Evolutionary conservation across 208 protist species (phyloP), one percentile per base, ranked within the genome.

Genomic region (Acanthamoeba lenticulata): DNA sequence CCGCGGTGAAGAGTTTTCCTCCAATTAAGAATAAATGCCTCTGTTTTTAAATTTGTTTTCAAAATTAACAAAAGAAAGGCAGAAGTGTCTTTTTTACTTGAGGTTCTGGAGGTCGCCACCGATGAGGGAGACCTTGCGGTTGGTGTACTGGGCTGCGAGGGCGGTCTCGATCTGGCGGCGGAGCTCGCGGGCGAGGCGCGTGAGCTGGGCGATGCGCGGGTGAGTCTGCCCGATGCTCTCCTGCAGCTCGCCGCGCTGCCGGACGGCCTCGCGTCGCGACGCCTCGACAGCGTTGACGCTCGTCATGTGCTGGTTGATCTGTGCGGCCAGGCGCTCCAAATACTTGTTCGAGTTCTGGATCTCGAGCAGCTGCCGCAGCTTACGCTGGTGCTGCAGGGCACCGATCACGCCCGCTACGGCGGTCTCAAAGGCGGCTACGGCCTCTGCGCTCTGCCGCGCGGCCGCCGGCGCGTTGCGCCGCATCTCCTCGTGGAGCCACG

Each of bases 331-430:
- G 9, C 79, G 42, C 19, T 89, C 79, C 79, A 62, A 34, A 62
- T 89, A 89, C 79, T 60, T 52, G 42, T 88, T 88, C 27, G 79
- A 88, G 79, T 88, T 88, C 36, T 88, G 52, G 79, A 88, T 88
- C n/a, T 88, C 79, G 45, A 88, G 52, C 29, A 88, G 42, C 42
- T 88, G 79, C n/a, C 79, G 40, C 21, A 32, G n/a, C 42, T 60
- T 52, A 44, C 45, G 49, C 11, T 15, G 19, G 49, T 88, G n/a
- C n/a, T n/a, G 42, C 9, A 88, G 42, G 44, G 45, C 79, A 4
- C 60, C 79, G 32, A 88, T 88, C 15, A 88, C 49, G 32, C 27
- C 79, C n/a, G 52, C 38, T 24, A 88, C 79, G 42, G n/a, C 36
- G 42, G 52, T 88, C 2, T 60, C 21, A 44, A 88, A 60, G 49